These are phyloP conservation scores for Ilex paraguariensis DNA, from an alignment of 305 asterid genomes.

Conservation along the genomic window DNA sequence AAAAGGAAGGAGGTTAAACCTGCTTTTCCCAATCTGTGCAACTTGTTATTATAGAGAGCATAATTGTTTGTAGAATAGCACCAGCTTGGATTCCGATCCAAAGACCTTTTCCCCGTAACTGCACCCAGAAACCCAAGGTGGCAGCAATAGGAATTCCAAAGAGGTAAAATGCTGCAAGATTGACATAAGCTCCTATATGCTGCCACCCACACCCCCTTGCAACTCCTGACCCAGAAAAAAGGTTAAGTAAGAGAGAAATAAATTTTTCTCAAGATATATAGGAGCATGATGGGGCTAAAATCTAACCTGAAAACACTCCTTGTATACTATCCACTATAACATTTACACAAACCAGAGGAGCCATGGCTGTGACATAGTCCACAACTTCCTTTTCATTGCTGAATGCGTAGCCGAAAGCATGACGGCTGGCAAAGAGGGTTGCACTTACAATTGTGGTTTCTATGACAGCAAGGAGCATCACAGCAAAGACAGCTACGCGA, in stretches of 20 bases:
- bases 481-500: conserved; percentile 24
- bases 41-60: conserved; percentile 36
- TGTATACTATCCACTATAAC: conserved; percentile 43
- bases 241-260: neutral
- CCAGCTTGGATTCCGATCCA: conserved; percentile 60
- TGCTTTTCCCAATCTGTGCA: conserved; percentile 49
- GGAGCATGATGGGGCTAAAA: neutral
- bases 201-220: conserved; percentile 71
- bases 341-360: conserved; percentile 41
- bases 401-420: conserved; percentile 39
- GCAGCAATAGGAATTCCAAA: conserved; percentile 51
- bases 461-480: conserved; percentile 25
- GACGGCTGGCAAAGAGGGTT: conserved; percentile 22
- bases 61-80: conserved; percentile 33
- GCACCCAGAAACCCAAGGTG: conserved; percentile 35
- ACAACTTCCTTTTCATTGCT: conserved; percentile 36
- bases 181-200: conserved; percentile 56
- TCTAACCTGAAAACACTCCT: conserved; percentile 43
- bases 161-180: conserved; percentile 49
- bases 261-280: neutral
- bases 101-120: conserved; percentile 45
- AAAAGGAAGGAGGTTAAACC: conserved; percentile 17
- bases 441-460: conserved; percentile 40
- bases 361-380: conserved; percentile 34
- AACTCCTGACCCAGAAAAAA: conserved; percentile 26